Conservation (phyloP, 2,329 filamentous ascomycete genomes). For the Graphilbum sp. region DNA sequence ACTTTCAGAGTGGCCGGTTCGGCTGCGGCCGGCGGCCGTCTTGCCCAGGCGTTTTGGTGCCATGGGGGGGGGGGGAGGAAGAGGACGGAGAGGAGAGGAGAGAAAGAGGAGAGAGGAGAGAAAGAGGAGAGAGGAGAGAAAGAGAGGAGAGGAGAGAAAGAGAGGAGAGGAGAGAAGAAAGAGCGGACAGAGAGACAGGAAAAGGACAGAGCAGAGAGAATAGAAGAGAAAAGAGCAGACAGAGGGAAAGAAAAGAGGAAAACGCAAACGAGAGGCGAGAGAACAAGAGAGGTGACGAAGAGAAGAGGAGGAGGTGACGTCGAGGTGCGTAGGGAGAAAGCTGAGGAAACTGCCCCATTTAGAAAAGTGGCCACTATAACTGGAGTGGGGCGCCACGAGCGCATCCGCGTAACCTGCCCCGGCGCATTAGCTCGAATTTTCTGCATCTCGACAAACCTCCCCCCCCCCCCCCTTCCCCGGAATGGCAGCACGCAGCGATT, state of each 20-base stretch:
- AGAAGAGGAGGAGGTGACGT: no score
- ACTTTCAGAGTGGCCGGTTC: slow-evolving; percentile 12
- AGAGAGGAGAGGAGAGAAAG: background rate
- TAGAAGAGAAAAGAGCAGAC: background rate
- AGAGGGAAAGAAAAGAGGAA: background rate
- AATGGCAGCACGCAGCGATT: background rate
- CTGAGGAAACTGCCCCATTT: no score
- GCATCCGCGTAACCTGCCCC: no score
- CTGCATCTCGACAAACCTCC: no score
- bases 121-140: background rate
- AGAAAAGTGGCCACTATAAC: no score
- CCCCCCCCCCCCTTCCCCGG: background rate
- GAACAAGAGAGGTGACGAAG: background rate
- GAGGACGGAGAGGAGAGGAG: background rate
- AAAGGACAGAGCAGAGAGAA: background rate
- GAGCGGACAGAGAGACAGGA: background rate
- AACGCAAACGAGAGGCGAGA: background rate
- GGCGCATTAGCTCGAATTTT: no score
- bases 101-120: background rate
- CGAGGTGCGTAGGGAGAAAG: no score
- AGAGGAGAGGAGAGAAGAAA: background rate
- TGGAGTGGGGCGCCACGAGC: no score
- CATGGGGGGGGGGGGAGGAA: background rate
- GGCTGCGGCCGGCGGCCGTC: slow-evolving; percentile 12
- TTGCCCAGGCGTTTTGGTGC: slow-evolving; percentile 1